phyloP scores from a whole-genome alignment of 225 moss, liverwort and hornwort species.

The Marchantia paleacea region DNA sequence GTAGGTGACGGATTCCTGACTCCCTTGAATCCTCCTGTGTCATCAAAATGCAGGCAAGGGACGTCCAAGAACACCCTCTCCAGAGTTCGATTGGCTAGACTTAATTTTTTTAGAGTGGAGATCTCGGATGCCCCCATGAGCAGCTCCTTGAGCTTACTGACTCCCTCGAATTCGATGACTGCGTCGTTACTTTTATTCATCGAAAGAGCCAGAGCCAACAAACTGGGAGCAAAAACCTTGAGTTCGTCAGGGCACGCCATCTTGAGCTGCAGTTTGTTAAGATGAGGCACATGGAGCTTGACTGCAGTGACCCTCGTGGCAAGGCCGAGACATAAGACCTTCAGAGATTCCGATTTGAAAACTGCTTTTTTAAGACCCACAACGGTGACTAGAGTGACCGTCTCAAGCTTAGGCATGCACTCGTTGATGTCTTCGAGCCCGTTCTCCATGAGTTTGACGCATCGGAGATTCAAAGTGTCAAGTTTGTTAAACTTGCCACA shows the following conservation, averaged over 20 bases:
- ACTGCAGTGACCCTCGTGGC: slow-evolving; percentile 46
- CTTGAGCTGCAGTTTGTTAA: slow-evolving; percentile 62
- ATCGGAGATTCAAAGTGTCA: slow-evolving; percentile 44
- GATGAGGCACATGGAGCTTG: slow-evolving; percentile 39
- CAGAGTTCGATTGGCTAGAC: slow-evolving; percentile 27
- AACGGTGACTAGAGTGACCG: slow-evolving; percentile 54
- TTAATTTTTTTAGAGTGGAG: slow-evolving; percentile 40
- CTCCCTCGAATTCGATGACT: slow-evolving; percentile 35
- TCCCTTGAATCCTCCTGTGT: slow-evolving; percentile 55
- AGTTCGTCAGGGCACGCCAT: slow-evolving; percentile 63
- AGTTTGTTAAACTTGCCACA: slow-evolving; percentile 27
- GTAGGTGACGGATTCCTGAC: slow-evolving; percentile 29
- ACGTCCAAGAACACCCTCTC: slow-evolving; percentile 68
- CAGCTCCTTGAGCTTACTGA: slow-evolving; percentile 35
- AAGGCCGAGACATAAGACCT: slow-evolving; percentile 53
- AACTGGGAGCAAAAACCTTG: slow-evolving; percentile 37
- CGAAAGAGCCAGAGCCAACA: slow-evolving; percentile 54
- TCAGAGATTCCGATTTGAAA: slow-evolving; percentile 28
- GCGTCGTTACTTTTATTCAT: slow-evolving; percentile 52
- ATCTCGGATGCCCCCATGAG: slow-evolving; percentile 61
- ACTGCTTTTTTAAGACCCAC: slow-evolving; percentile 58
- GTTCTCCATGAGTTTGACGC: slow-evolving; percentile 54
- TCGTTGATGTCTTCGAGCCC: slow-evolving; percentile 46
- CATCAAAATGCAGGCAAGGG: slow-evolving; percentile 54
- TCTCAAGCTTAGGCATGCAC: slow-evolving; percentile 40